phyloP scores from a whole-genome alignment of 2,329 filamentous ascomycete species.

The Aureobasidium namibiae region DNA sequence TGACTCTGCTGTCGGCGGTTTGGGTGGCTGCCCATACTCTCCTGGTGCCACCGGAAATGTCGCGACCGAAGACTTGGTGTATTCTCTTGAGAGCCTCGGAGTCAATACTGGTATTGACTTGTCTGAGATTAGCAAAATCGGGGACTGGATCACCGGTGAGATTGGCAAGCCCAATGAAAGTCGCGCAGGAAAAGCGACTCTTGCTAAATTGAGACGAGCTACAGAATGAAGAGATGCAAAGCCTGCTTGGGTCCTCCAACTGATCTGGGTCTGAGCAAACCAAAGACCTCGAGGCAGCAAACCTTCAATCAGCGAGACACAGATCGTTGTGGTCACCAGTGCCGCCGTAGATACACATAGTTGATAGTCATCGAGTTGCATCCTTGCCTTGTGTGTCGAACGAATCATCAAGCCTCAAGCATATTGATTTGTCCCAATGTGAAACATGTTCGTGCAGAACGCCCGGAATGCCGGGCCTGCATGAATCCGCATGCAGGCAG shows the following conservation, averaged over 20 bases:
- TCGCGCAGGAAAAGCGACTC: slow-evolving; percentile 56
- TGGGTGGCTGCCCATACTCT: slow-evolving; percentile 79
- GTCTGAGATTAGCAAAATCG: slow-evolving; percentile 58
- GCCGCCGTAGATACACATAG: too few relatives aligned
- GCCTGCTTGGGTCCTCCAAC: neutral
- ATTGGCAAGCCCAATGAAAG: slow-evolving; percentile 57
- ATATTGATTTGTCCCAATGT: neutral
- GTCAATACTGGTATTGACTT: slow-evolving; percentile 66
- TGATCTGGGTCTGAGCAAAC: too few relatives aligned
- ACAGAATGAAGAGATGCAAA: neutral
- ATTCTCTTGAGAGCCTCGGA: slow-evolving; percentile 64
- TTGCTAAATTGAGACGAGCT: slow-evolving; percentile 15
- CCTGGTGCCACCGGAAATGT: slow-evolving; percentile 83
- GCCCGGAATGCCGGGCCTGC: neutral
- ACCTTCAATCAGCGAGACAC: neutral
- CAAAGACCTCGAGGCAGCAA: neutral
- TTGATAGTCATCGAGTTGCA: neutral
- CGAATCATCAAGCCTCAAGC: neutral
- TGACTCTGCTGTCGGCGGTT: slow-evolving; percentile 69
- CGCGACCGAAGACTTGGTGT: slow-evolving; percentile 75
- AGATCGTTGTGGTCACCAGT: too few relatives aligned
- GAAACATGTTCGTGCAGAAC: neutral
- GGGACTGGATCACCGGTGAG: slow-evolving; percentile 61
- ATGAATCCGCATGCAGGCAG: neutral
- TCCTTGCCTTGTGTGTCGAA: neutral